Evolutionary conservation across 2,329 filamentous ascomycete genomes (phyloP).

Genomic region (Acrocalymma vagum): DNA sequence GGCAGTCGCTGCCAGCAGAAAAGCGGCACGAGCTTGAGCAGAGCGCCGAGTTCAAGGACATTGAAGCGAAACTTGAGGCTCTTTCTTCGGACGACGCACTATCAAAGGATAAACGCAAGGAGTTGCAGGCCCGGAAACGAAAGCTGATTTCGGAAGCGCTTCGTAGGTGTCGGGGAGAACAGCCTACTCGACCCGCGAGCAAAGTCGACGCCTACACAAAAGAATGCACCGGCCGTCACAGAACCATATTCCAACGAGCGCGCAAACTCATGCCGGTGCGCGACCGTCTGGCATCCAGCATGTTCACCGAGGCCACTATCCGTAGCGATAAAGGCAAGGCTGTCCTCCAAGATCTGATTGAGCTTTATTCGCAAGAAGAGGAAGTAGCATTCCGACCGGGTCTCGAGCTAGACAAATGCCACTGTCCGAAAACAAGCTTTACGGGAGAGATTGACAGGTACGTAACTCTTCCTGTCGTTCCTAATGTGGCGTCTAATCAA

Average conservation of each 20-base stretch:
- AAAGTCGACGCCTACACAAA: constrained; percentile 13
- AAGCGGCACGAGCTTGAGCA: constrained; percentile 17
- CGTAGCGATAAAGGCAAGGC: constrained; percentile 13
- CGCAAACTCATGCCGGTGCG: constrained; percentile 12
- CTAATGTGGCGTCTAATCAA: constrained; percentile 9
- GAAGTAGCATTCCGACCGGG: constrained; percentile 14
- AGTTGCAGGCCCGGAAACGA: constrained; percentile 16
- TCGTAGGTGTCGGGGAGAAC: constrained; percentile 11
- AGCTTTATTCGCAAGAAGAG: constrained; percentile 13
- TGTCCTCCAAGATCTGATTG: constrained; percentile 12
- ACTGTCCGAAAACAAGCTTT: constrained; percentile 8
- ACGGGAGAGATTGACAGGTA: constrained; percentile 11
- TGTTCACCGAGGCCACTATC: constrained; percentile 14
- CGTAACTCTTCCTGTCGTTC: constrained; percentile 10
- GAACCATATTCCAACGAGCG: constrained; percentile 14
- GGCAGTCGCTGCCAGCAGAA: constrained; percentile 16
- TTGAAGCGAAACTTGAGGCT: constrained; percentile 17
- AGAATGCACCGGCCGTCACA: constrained; percentile 10
- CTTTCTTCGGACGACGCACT: constrained; percentile 16
- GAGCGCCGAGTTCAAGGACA: constrained; percentile 18
- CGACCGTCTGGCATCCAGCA: constrained; percentile 9
- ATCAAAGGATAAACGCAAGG: constrained; percentile 20
- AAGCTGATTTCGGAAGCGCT: constrained; percentile 18
- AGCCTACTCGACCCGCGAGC: constrained; percentile 8
- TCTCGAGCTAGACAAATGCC: constrained; percentile 13